Percentiles rank a stretch among this genome's conserved stretches.
Conservation (phyloP, 331 rosid genomes). For the Pyracantha coccinea region DNA sequence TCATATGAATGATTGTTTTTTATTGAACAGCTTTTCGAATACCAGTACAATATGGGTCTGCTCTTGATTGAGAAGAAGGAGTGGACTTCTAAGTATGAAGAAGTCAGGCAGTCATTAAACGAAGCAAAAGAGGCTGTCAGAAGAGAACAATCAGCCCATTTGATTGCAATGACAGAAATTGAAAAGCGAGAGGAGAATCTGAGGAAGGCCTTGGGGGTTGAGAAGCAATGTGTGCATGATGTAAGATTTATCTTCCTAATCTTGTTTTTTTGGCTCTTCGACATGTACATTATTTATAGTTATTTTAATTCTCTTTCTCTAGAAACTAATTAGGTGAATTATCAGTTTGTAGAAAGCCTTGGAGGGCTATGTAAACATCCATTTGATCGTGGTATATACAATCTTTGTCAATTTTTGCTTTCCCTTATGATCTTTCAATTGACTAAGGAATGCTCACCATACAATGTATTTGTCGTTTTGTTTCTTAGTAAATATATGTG, state of each 20-base stretch:
- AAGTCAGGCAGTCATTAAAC: conserved; percentile 43
- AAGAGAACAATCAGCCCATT: conserved; percentile 65
- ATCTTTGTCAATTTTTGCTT: neutral
- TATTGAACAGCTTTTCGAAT: conserved; percentile 70
- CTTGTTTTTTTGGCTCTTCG: neutral
- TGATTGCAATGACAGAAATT: conserved; percentile 60
- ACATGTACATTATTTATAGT: neutral
- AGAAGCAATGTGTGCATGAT: conserved; percentile 90
- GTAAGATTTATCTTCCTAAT: conserved; percentile 44
- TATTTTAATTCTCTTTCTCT: neutral
- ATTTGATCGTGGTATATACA: neutral
- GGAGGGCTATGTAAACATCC: neutral
- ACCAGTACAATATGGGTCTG: conserved; percentile 94
- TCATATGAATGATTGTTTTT: neutral
- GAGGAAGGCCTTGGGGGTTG: conserved; percentile 90
- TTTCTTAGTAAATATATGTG: neutral
- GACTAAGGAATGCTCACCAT: neutral
- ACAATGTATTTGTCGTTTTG: neutral
- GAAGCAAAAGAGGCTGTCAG: conserved; percentile 68
- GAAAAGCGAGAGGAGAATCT: conserved; percentile 81
- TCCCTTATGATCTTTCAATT: neutral
- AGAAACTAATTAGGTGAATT: neutral
- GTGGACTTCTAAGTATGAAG: conserved; percentile 58
- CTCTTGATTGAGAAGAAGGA: conserved; percentile 96
- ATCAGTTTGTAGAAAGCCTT: neutral